Base-by-base conservation (phyloP, 2,329 filamentous ascomycete genomes). In the Fusarium duplospermum region DNA sequence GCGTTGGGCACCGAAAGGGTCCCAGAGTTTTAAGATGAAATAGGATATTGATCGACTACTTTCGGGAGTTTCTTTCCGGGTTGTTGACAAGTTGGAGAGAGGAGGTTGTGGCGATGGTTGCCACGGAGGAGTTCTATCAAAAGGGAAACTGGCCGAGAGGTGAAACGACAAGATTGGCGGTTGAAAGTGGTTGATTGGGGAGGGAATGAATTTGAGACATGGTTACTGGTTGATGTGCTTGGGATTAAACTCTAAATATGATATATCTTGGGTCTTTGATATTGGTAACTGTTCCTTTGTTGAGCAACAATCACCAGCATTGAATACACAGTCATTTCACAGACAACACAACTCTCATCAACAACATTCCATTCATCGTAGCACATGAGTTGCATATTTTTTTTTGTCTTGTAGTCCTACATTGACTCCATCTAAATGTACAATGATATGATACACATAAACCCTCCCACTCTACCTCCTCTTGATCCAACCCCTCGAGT, bases 401-500 rank as follows among this genome's bases (percentile, higher is more conserved):
- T 57, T 66, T 52, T 69, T 56, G 45, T 65, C 58, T 64, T 35
- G 64, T 73, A 72, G 47, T 78, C 67, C 67, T 74, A 74, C 67
- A 77, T 54, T 56, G 73, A 76, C 76, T 42, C 76, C 68, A 71
- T 76, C 71, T 78, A 78, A 77, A 77, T 79, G 68, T 78, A 78
- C 75, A 78, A 50, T 74, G 61, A 71, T 74, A 78, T 78, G 76
- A 76, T 77, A 76, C 73, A 76, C 52, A 69, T 54, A 45, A 45
- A 56, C 57, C 31, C 11, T 16, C 20, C 10, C 14, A n/a, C 47
- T 70, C 71, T 80, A 83, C 69, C 81, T 80, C 79, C 78, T 82
- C 82, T 84, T 85, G 71, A 79, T 81, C 83, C 84, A 85, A 27
- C 83, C 83, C 61, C 81, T 79, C 31, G 79, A 82, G 64, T 85